Conservation (phyloP, 495 filamentous ascomycete genomes). For the Xylaria acuta region DNA sequence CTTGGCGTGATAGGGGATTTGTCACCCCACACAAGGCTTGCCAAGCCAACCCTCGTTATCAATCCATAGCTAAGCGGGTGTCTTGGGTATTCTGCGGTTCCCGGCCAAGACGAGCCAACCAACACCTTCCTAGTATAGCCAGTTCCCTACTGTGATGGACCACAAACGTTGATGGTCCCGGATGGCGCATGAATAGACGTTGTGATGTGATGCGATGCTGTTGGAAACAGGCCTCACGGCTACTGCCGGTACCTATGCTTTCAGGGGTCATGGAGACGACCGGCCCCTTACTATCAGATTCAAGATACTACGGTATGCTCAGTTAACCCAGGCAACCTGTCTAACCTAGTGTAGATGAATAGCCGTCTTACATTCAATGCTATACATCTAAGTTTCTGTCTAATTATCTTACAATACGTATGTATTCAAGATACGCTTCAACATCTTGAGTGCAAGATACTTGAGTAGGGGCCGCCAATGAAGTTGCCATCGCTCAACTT, state of each 20-base stretch:
- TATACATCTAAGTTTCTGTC: neutral
- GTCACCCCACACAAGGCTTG: slow-evolving; percentile 9
- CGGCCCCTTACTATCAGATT: neutral
- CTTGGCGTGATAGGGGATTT: slow-evolving; percentile 19
- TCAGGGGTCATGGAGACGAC: neutral
- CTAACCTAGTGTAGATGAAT: neutral
- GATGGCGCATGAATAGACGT: neutral
- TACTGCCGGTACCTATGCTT: neutral
- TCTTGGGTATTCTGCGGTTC: neutral
- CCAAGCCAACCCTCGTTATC: slow-evolving; percentile 20
- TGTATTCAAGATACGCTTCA: neutral
- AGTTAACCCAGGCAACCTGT: neutral
- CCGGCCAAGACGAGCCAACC: neutral
- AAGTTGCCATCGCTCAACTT: neutral
- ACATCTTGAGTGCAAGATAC: neutral
- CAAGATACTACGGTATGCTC: neutral
- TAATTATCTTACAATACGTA: neutral
- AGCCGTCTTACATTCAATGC: neutral
- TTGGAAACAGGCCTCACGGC: neutral
- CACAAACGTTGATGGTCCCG: neutral
- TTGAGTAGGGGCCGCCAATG: neutral
- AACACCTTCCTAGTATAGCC: slow-evolving; percentile 21
- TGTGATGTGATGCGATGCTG: slow-evolving; percentile 16
- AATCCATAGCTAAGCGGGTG: slow-evolving; percentile 2
- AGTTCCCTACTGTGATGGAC: neutral